phyloP scores from a whole-genome alignment of 495 filamentous ascomycete species.

The Podospora didyma region DNA sequence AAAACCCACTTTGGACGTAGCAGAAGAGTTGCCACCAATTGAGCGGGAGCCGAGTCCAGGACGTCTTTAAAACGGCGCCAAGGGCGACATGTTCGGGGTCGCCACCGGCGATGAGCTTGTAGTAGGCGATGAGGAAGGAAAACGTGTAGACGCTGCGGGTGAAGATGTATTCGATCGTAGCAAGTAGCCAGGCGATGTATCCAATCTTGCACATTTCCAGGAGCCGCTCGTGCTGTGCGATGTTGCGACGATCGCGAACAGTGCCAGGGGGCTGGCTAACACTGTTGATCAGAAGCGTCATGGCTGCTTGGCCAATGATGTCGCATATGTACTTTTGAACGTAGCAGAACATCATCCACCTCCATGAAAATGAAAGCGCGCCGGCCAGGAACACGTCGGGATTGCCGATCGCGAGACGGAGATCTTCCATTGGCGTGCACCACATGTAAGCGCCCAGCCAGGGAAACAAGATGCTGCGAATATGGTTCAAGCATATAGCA shows the following conservation, averaged over 20 bases:
- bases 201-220: not conserved
- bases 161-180: constrained; percentile 19
- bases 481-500: constrained; percentile 22
- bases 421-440: constrained; percentile 20
- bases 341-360: not conserved
- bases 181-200: constrained; percentile 18
- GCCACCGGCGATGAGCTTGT: constrained; percentile 7
- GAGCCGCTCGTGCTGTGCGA: not conserved
- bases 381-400: constrained; percentile 22
- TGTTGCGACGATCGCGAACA: not conserved
- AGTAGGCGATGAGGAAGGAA: constrained; percentile 16
- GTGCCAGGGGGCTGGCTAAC: not conserved
- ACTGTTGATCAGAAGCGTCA: not conserved
- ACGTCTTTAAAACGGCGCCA: not conserved
- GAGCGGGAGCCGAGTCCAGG: constrained; percentile 10
- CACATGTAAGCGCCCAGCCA: constrained; percentile 12
- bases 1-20: constrained; percentile 6
- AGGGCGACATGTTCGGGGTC: constrained; percentile 12
- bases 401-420: constrained; percentile 18
- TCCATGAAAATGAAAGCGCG: constrained; percentile 7
- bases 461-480: constrained; percentile 17
- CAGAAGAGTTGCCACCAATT: constrained; percentile 9
- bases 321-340: constrained; percentile 7
- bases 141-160: constrained; percentile 7
- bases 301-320: not conserved